Conservation (phyloP, 164 flowering plant species). For the Sextonia rubra region DNA sequence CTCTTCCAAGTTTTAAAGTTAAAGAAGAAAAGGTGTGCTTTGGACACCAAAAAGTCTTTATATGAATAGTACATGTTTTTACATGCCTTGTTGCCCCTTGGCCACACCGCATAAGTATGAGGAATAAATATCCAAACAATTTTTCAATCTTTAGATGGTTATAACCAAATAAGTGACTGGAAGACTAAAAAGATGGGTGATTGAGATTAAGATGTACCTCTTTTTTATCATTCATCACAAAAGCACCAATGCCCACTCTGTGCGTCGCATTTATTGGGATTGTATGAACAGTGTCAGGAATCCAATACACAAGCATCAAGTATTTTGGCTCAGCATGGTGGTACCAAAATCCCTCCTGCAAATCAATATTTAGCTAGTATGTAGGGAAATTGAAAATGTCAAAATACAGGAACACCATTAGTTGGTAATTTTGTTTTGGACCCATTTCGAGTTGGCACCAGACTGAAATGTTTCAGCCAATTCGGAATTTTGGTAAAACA, state of each 20-base stretch:
- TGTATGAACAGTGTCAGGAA: slow-evolving; percentile 32
- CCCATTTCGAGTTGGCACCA: too few relatives aligned
- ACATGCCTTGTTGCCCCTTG: not conserved
- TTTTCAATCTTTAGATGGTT: not conserved
- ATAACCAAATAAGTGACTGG: not conserved
- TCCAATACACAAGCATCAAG: slow-evolving; percentile 50
- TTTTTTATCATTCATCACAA: slow-evolving; percentile 41
- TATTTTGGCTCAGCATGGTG: slow-evolving; percentile 47
- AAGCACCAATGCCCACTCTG: slow-evolving; percentile 44
- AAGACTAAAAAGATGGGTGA: not conserved
- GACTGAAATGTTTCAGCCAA: too few relatives aligned
- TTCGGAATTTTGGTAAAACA: too few relatives aligned
- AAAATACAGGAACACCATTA: too few relatives aligned
- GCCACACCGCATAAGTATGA: not conserved
- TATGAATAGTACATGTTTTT: not conserved
- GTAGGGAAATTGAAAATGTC: too few relatives aligned
- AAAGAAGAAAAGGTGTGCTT: not conserved
- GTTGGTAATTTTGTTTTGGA: too few relatives aligned
- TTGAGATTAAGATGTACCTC: slow-evolving; percentile 30
- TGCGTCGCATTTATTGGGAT: slow-evolving; percentile 49
- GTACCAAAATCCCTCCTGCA: slow-evolving; percentile 48
- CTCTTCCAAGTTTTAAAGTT: too few relatives aligned
- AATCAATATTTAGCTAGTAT: not conserved
- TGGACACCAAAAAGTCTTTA: not conserved
- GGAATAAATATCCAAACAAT: not conserved